Evolutionary conservation across 2,329 filamentous ascomycete genomes (phyloP).

Genomic region (Pestalotiopsis sp.): DNA sequence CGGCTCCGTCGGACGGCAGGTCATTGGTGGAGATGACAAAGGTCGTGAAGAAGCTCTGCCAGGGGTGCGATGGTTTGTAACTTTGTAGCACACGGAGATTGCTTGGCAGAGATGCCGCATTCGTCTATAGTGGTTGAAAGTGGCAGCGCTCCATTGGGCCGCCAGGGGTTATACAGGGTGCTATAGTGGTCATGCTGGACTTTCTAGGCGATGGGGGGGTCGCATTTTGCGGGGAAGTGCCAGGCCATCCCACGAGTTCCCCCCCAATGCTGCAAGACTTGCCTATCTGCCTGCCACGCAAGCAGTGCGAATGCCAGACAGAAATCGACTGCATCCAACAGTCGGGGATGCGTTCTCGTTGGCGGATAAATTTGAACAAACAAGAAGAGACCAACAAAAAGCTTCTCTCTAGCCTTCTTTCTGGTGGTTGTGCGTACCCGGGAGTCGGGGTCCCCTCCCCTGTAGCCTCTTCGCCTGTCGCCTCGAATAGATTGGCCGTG

Average conservation of each 20-base stretch:
- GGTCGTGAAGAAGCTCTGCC: not conserved
- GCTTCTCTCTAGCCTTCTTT: not conserved
- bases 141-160: not conserved
- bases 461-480: not conserved
- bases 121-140: not conserved
- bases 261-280: not conserved
- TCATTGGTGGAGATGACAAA: slow-evolving; percentile 9
- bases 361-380: slow-evolving; percentile 3
- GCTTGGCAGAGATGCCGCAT: not conserved
- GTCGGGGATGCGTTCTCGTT: not conserved
- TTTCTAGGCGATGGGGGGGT: not conserved
- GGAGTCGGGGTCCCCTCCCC: not conserved
- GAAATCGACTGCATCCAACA: not conserved
- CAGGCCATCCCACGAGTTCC: not conserved
- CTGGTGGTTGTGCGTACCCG: not conserved
- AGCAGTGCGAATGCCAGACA: not conserved
- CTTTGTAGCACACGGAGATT: not conserved
- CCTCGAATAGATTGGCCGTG: not conserved
- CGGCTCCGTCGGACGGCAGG: not conserved
- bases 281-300: not conserved
- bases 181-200: not conserved
- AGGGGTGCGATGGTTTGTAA: not conserved
- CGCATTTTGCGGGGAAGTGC: slow-evolving; percentile 4
- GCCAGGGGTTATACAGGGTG: not conserved
- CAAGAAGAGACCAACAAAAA: not conserved